These are phyloP conservation scores for Pelargonium australe DNA, from an alignment of 441 rosid species.

Conservation along the genomic window DNA sequence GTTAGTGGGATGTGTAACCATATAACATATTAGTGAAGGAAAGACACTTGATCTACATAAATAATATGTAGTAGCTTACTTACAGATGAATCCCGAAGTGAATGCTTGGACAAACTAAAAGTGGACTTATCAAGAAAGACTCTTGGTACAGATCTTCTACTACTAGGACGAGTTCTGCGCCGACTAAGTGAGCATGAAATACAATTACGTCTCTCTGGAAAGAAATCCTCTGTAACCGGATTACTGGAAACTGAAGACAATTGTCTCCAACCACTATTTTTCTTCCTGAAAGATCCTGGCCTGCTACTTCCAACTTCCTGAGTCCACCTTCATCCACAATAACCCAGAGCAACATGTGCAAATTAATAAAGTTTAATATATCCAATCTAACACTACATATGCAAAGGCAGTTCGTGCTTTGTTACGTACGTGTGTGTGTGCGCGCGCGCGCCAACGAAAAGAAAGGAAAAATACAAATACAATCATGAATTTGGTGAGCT, in stretches of 20 bases:
- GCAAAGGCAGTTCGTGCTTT: too few relatives aligned
- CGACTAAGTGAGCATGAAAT: conserved; percentile 40
- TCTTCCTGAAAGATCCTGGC: conserved; percentile 28
- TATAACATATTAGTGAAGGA: not conserved
- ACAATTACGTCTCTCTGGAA: conserved; percentile 35
- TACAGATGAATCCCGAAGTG: conserved; percentile 34
- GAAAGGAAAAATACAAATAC: not conserved
- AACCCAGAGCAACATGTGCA: conserved; percentile 4
- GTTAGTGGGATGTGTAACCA: not conserved
- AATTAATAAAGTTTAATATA: not conserved
- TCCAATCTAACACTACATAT: not conserved
- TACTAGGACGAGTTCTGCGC: conserved; percentile 31
- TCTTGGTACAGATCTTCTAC: conserved; percentile 31
- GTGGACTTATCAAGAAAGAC: conserved; percentile 55
- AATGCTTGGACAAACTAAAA: conserved; percentile 40
- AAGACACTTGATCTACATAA: not conserved
- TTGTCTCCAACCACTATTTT: conserved; percentile 31
- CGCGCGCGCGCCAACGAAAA: not conserved
- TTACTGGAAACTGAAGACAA: conserved; percentile 27
- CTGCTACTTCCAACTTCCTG: conserved; percentile 31
- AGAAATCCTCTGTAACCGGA: conserved; percentile 24
- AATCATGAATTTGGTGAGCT: not conserved
- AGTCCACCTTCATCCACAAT: conserved; percentile 40
- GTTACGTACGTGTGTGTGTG: too few relatives aligned
- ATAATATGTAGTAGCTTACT: conserved; percentile 26